These are phyloP conservation scores for Wickerhamiella dianesei DNA, from an alignment of 805 yeast genomes.

Conservation along the genomic window DNA sequence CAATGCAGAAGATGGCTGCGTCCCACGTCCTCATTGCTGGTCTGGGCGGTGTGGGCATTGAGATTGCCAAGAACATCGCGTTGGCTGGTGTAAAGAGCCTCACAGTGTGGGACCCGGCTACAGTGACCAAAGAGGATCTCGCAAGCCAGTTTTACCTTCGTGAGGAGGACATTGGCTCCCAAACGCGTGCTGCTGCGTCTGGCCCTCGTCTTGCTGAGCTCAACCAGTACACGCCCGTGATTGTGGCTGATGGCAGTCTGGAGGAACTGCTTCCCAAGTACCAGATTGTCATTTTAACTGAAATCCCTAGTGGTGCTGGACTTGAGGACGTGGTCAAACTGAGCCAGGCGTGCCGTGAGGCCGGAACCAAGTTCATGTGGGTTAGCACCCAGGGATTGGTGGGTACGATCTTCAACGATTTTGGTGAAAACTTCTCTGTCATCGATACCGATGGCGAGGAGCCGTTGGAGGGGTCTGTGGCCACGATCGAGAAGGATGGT, in stretches of 20 bases:
- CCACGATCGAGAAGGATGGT: conserved; percentile 78
- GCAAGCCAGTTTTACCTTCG: conserved; percentile 79
- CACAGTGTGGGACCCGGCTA: conserved; percentile 68
- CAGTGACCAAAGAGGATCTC: conserved; percentile 54
- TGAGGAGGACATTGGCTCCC: conserved; percentile 54
- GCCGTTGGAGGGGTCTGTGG: conserved; percentile 71
- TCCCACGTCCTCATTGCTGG: conserved; percentile 90
- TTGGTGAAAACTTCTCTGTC: conserved; percentile 69
- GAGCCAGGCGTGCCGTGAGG: conserved; percentile 59
- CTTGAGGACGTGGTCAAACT: conserved; percentile 63
- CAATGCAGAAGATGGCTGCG: conserved; percentile 91
- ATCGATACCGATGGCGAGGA: conserved; percentile 89
- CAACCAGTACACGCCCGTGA: conserved; percentile 80
- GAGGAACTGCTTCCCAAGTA: conserved; percentile 39
- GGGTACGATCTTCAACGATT: conserved; percentile 80
- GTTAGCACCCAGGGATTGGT: conserved; percentile 80
- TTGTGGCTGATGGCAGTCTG: conserved; percentile 44
- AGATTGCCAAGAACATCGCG: conserved; percentile 92
- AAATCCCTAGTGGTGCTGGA: conserved; percentile 37
- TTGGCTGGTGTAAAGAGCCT: conserved; percentile 94
- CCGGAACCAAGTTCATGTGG: conserved; percentile 64
- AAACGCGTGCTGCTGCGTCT: conserved; percentile 61
- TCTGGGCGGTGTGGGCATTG: conserved; percentile 81
- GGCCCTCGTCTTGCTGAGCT: conserved; percentile 59
- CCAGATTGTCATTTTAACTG: conserved; percentile 79